Conservation (phyloP, 768 basidiomycete species). For the Rhizopogon sp. region DNA sequence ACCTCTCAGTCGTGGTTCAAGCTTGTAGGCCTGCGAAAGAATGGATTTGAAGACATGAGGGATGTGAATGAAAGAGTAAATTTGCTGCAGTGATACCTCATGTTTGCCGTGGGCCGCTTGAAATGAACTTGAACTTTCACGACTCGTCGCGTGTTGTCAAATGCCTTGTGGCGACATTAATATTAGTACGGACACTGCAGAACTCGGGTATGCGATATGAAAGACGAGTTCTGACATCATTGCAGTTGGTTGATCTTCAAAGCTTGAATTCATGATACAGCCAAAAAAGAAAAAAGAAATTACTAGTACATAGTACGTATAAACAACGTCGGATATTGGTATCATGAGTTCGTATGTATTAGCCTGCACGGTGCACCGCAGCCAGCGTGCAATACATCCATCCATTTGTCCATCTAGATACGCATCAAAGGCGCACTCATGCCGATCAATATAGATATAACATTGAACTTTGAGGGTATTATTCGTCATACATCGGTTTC, state of each 20-base stretch:
- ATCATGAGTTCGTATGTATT: constrained; percentile 2
- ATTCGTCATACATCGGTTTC: neutral
- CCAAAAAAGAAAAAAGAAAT: constrained; percentile 6
- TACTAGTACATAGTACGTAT: constrained; percentile 12
- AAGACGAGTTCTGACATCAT: no score
- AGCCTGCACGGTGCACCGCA: neutral
- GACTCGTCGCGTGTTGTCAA: no score
- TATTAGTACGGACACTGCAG: neutral
- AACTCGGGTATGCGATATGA: neutral
- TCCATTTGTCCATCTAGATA: constrained; percentile 1
- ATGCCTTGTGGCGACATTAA: neutral
- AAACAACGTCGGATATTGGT: constrained; percentile 14
- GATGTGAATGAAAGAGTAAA: neutral
- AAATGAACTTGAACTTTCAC: neutral
- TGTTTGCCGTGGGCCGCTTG: neutral
- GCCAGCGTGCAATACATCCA: constrained; percentile 2
- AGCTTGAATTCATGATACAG: neutral
- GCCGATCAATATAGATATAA: neutral
- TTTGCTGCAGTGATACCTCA: neutral
- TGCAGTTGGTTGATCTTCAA: neutral
- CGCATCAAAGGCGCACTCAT: neutral
- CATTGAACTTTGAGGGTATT: neutral
- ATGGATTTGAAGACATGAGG: neutral
- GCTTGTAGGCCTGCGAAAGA: neutral
- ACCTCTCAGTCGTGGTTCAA: no score